Evolutionary conservation across 176 grass and related monocot genomes (phyloP), one percentile per base, ranked within the genome.

Genomic region (Ensete ventricosum): DNA sequence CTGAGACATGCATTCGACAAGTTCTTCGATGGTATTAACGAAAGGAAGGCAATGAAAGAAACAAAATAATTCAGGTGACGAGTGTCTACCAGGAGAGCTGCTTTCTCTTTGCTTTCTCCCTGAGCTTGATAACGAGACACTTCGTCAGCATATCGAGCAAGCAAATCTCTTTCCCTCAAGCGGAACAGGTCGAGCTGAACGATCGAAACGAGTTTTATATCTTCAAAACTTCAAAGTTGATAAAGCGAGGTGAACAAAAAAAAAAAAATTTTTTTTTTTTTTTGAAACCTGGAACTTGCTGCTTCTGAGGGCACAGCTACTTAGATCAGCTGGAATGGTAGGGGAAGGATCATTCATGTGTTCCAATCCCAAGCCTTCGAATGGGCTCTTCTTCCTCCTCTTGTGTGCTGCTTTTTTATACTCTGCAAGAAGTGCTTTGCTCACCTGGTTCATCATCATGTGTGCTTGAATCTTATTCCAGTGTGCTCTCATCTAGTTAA

Each of bases 391-490:
- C 78, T 81, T 98, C 72, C 76, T 89, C 78, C 83, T 98, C 72
- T 79, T 93, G 76, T 84, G 84, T 43, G 77, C 79, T 11, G 82
- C 78, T 60, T 87, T 68, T 60, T 87, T 68, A 85, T 89, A 87
- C 82, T 93, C 90, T 62, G 80, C 88, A 83, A 91, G 84, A 21
- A 98, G 85, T 50, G 86, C 88, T 85, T 98, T 98, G 86, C 95
- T 98, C 74, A 98, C 95, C 95, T 98, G 84, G 58, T 17, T 69
- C 71, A 23, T 69, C 71, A 23, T 23, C 22, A 75, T 75, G 76
- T 55, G 73, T 53, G 20, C 75, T 82, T 1, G 79, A 75, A 75
- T 13, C 25, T 52, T 55, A 72, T 0, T 16, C 58, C 8, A 81
- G 69, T 62, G n/a, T 54, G 49, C 25, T 53, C 53, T 8, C 3